Evolutionary conservation across 805 yeast genomes (phyloP).

Genomic region (Candida coquimbonensis): DNA sequence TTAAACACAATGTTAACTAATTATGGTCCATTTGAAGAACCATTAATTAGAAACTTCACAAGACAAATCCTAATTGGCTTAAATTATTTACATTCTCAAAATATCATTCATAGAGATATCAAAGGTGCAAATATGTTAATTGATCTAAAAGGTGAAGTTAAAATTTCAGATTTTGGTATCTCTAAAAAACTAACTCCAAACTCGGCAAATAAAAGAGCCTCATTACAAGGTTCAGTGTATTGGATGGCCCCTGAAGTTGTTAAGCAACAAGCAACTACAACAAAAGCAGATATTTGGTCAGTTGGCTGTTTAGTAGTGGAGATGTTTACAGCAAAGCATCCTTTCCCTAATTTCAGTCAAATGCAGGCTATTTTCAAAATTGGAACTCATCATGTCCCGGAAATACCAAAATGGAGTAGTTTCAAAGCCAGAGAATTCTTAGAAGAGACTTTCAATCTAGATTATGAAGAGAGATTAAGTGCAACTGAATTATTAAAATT

Average conservation of each 20-base stretch:
- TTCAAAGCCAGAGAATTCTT: slow-evolving; percentile 63
- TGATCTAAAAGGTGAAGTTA: slow-evolving; percentile 73
- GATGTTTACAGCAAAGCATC: slow-evolving; percentile 94
- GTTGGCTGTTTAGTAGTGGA: slow-evolving; percentile 91
- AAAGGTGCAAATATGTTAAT: slow-evolving; percentile 84
- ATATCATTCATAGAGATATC: slow-evolving; percentile 79
- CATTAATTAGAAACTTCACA: slow-evolving; percentile 62
- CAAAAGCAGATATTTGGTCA: slow-evolving; percentile 95
- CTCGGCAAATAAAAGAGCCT: slow-evolving; percentile 51
- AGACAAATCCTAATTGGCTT: slow-evolving; percentile 73
- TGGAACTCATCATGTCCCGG: slow-evolving; percentile 81
- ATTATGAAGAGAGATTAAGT: slow-evolving; percentile 64
- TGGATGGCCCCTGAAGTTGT: slow-evolving; percentile 99
- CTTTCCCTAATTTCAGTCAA: slow-evolving; percentile 89
- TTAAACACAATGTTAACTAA: slow-evolving; percentile 62
- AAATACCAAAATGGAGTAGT: slow-evolving; percentile 68
- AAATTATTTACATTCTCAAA: slow-evolving; percentile 63
- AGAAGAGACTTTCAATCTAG: slow-evolving; percentile 61
- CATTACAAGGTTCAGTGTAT: slow-evolving; percentile 89
- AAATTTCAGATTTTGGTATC: slow-evolving; percentile 83
- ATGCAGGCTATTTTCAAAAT: slow-evolving; percentile 96
- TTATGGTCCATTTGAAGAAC: slow-evolving; percentile 78
- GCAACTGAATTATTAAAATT: slow-evolving; percentile 66
- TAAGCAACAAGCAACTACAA: slow-evolving; percentile 83
- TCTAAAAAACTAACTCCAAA: slow-evolving; percentile 59